Base-by-base conservation (phyloP, 257 asterid species). In the Plectranthus barbatus region DNA sequence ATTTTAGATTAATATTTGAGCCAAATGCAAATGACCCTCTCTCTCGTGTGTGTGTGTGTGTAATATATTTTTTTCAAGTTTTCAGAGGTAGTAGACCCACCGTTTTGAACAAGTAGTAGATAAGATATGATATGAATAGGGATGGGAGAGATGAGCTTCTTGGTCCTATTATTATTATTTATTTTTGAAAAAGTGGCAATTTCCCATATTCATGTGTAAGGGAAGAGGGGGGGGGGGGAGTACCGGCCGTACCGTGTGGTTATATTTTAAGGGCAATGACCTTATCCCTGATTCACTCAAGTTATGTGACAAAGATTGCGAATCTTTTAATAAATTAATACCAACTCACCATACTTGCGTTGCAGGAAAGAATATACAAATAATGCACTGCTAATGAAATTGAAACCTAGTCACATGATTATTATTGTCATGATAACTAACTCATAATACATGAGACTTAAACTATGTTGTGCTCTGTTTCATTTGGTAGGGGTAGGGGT, bases 71-170 rank as follows among this genome's bases (percentile, higher is more conserved):
- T 68, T 69, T 75, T 36, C 64, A 69, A 74, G 76, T 79, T 51
- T 20, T 62, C 39, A 65, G 70, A 72, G n/a, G n/a, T n/a, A 18
- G 51, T 36, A 73, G 81, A 64, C 76, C 90, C 84, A 56, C 83
- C 60, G 42, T 55, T n/a, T 77, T 74, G 76, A 71, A 75, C 64
- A 72, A 66, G 61, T 66, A 62, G 74, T 66, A 76, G 94, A 88
- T 81, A 81, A 85, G 94, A 76, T 80, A 75, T 70, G 39, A 34
- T 7, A 31, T 9, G 77, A 71, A 73, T 56, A 74, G 78, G 86
- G 80, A 82, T 78, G 83, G 81, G 88, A 50, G 72, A 69, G 78
- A 80, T 69, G 72, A 82, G 88, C 74, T 83, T 86, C 86, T 86
- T 26, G 31, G 31, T 26, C 31, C 26, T 15, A 4, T 34, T 10